Evolutionary conservation across 257 asterid genomes (phyloP).

Genomic region (Capsicum pubescens): DNA sequence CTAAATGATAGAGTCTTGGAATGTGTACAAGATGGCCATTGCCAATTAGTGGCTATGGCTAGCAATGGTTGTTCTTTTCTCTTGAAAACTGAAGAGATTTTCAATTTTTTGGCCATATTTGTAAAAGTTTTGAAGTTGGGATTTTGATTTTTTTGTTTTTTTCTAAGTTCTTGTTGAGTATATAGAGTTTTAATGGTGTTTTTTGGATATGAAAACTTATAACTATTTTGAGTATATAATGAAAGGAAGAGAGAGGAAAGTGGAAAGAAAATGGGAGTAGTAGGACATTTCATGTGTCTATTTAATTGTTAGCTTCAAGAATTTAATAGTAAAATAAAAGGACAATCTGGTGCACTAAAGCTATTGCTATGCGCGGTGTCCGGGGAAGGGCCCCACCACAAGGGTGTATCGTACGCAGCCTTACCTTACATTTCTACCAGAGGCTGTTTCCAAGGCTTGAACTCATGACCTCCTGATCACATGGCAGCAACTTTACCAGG

Average conservation of each 20-base stretch:
- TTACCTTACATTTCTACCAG: no score
- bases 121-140: background rate
- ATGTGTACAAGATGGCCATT: constrained; percentile 34
- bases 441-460: no score
- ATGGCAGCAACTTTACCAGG: no score
- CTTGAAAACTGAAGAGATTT: constrained; percentile 31
- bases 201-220: constrained; percentile 10
- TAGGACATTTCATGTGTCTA: constrained; percentile 31
- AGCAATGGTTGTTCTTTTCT: constrained; percentile 21
- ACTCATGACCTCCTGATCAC: no score
- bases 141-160: background rate
- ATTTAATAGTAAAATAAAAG: background rate
- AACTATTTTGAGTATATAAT: constrained; percentile 19
- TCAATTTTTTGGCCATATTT: constrained; percentile 30
- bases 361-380: no score
- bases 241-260: constrained; percentile 16
- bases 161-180: background rate
- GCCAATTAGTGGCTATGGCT: constrained; percentile 26
- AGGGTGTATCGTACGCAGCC: no score
- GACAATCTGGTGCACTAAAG: no score
- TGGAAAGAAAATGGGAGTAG: constrained; percentile 30
- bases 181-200: constrained; percentile 3
- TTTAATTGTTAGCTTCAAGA: constrained; percentile 23
- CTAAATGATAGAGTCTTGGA: constrained; percentile 38
- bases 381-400: no score